Evolutionary conservation across 768 basidiomycete genomes (phyloP).

Genomic region (Pleurotus ostreatus): DNA sequence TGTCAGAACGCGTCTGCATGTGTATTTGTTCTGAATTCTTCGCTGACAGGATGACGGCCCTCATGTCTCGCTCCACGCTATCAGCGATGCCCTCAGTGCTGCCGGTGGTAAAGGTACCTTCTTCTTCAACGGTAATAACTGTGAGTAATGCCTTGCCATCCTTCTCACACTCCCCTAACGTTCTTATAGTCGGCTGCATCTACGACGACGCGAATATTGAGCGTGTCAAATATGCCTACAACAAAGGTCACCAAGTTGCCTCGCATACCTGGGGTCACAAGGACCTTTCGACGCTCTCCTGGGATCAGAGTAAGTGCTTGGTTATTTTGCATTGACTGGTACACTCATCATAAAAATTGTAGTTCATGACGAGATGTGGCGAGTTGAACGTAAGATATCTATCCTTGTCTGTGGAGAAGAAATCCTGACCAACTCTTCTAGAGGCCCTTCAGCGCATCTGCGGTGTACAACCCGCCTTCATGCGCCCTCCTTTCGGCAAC

Average conservation of each 20-base stretch:
- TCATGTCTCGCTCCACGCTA: conserved; percentile 15
- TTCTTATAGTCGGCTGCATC: conserved; percentile 24
- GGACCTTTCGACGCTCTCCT: conserved; percentile 18
- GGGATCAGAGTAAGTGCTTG: conserved; percentile 16
- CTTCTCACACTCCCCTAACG: neutral
- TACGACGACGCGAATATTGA: conserved; percentile 17
- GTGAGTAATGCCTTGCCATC: neutral
- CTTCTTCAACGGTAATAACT: conserved; percentile 21
- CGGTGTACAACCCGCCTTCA: conserved; percentile 41
- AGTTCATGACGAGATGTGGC: conserved; percentile 23
- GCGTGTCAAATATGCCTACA: conserved; percentile 19
- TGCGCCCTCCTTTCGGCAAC: conserved; percentile 46
- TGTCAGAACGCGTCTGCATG: neutral
- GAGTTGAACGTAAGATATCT: conserved; percentile 13
- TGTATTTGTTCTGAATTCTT: neutral
- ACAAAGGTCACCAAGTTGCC: conserved; percentile 8
- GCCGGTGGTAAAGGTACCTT: conserved; percentile 27
- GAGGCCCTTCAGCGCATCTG: conserved; percentile 38
- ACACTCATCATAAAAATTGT: too few species aligned
- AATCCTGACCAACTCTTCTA: conserved; percentile 10
- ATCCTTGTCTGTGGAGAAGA: neutral
- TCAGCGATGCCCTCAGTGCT: conserved; percentile 15
- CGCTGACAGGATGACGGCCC: conserved; percentile 23
- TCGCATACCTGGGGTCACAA: conserved; percentile 9
- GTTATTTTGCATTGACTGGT: too few species aligned